Evolutionary conservation across 2,329 filamentous ascomycete species (phyloP).

Genomic region (Elsinoe necatrix): DNA sequence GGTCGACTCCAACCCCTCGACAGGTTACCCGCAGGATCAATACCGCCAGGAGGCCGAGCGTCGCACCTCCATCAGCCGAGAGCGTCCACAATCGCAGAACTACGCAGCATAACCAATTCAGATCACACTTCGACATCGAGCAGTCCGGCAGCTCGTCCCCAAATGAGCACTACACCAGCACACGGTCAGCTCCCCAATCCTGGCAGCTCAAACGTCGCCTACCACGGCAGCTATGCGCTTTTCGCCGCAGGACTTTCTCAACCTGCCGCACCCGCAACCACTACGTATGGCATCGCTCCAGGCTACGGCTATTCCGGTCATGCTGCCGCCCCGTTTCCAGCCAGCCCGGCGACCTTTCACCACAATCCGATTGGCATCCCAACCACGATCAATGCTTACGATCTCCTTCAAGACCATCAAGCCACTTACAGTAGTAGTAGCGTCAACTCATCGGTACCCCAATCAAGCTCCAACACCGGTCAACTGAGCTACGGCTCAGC

Average conservation of each 20-base stretch:
- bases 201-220: not conserved
- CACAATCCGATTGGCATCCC: not conserved
- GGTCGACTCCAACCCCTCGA: not conserved
- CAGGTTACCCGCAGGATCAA: not conserved
- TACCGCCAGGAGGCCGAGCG: not conserved
- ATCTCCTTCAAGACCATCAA: too few relatives aligned
- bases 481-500: not conserved
- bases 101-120: not conserved
- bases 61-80: not conserved
- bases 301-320: too few relatives aligned
- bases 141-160: not conserved
- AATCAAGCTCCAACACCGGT: not conserved
- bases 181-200: not conserved
- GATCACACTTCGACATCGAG: not conserved
- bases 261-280: too few relatives aligned
- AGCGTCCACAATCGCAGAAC: not conserved
- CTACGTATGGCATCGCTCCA: too few relatives aligned
- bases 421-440: too few relatives aligned
- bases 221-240: too few relatives aligned
- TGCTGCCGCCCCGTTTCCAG: not conserved
- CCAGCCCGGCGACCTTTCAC: not conserved
- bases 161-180: not conserved
- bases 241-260: too few relatives aligned
- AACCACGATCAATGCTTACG: not conserved
- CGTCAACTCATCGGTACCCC: too few relatives aligned